Evolutionary conservation across 768 basidiomycete species (phyloP).

Genomic region (Pisolithus albus): DNA sequence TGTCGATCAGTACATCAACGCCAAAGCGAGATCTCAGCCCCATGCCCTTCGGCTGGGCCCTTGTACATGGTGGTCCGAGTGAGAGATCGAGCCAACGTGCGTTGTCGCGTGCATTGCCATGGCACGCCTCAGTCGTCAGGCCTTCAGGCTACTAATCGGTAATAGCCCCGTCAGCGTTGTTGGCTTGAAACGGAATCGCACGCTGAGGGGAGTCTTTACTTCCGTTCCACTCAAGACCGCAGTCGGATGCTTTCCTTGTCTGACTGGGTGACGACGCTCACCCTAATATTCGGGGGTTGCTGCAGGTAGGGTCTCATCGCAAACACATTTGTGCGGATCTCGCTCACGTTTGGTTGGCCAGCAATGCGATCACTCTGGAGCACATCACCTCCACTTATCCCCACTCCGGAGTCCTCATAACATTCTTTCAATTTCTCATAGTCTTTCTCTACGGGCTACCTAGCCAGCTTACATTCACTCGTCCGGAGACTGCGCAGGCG

Average conservation of each 20-base stretch:
- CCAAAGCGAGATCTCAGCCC: no score
- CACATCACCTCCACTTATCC: slow-evolving; percentile 63
- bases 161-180: no score
- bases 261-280: slow-evolving; percentile 58
- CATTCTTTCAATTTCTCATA: slow-evolving; percentile 77
- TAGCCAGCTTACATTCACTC: slow-evolving; percentile 39
- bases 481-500: slow-evolving; percentile 1
- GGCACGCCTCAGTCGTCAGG: no score
- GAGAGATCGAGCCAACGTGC: no score
- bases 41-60: no score
- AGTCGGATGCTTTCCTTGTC: slow-evolving; percentile 14
- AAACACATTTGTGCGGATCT: slow-evolving; percentile 1
- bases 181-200: no score
- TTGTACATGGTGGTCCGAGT: no score
- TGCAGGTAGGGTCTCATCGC: slow-evolving; percentile 48
- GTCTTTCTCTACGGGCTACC: slow-evolving; percentile 73
- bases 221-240: not conserved
- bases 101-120: no score
- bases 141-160: no score
- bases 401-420: slow-evolving; percentile 74
- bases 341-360: slow-evolving; percentile 20
- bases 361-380: slow-evolving; percentile 76
- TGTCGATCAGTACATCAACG: no score
- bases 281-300: slow-evolving; percentile 85
- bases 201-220: not conserved